These are phyloP conservation scores for Delphinella strobiligena DNA, from an alignment of 2,329 filamentous ascomycete genomes.

Conservation along the genomic window DNA sequence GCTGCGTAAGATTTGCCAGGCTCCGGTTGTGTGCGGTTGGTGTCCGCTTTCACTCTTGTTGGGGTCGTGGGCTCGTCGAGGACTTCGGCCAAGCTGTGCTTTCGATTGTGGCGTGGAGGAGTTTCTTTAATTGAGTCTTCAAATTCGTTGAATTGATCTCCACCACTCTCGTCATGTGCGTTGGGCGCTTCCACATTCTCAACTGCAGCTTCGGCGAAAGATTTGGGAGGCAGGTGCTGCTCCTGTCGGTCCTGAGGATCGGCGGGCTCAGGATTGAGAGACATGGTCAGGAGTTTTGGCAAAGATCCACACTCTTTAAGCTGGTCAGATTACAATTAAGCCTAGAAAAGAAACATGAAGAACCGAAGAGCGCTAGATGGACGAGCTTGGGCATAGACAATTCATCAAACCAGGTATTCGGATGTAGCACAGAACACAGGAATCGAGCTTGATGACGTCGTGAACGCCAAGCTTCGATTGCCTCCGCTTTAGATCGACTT, in stretches of 20 bases:
- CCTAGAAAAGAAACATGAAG: too few relatives aligned
- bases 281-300: background rate
- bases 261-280: constrained; percentile 22
- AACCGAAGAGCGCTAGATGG: too few relatives aligned
- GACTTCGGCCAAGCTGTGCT: constrained; percentile 20
- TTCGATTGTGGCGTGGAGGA: constrained; percentile 17
- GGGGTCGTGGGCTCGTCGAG: constrained; percentile 19
- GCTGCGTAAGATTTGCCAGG: constrained; percentile 26
- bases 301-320: background rate
- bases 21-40: constrained; percentile 5
- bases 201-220: constrained; percentile 29
- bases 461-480: too few relatives aligned
- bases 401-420: too few relatives aligned
- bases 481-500: too few relatives aligned
- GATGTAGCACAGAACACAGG: too few relatives aligned
- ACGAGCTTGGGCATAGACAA: too few relatives aligned
- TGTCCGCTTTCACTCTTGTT: constrained; percentile 2
- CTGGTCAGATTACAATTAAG: background rate
- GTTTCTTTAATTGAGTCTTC: constrained; percentile 23
- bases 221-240: constrained; percentile 29
- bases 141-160: constrained; percentile 11
- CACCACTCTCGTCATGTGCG: constrained; percentile 13
- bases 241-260: constrained; percentile 26
- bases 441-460: too few relatives aligned
- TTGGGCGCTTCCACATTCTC: constrained; percentile 14